A percentile compares a stretch with the other conserved stretches of the same genome.
These are phyloP conservation scores for Silene coronaria DNA, from an alignment of 179 eudicot species.

Conservation along the genomic window DNA sequence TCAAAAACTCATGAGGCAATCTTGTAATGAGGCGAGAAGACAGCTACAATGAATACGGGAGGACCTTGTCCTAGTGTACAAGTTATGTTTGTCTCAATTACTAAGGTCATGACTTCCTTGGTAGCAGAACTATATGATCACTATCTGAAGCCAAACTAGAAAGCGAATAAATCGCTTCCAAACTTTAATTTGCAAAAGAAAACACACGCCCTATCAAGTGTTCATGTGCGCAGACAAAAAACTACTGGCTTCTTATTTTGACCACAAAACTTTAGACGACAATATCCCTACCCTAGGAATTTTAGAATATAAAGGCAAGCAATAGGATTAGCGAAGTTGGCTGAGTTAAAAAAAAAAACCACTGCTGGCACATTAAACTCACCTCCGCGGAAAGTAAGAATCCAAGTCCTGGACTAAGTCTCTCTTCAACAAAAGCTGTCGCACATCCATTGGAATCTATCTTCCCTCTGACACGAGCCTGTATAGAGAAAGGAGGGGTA, in stretches of 20 bases:
- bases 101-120: not conserved
- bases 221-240: no score
- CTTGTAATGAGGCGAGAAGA: no score
- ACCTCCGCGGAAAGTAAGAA: conserved; percentile 96
- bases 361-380: conserved; percentile 13
- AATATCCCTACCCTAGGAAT: no score
- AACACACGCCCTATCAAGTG: not conserved
- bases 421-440: conserved; percentile 80
- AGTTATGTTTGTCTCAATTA: not conserved
- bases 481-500: conserved; percentile 14
- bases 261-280: not conserved
- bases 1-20: no score
- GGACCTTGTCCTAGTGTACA: no score
- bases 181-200: not conserved
- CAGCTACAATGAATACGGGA: not conserved
- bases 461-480: conserved; percentile 93
- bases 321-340: not conserved
- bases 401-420: conserved; percentile 77
- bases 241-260: not conserved
- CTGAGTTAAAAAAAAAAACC: not conserved
- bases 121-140: not conserved
- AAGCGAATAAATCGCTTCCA: not conserved
- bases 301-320: not conserved
- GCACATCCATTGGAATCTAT: conserved; percentile 81
- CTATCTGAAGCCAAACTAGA: not conserved